A percentile compares a stretch with the other conserved stretches of the same genome.
Evolutionary conservation across 768 basidiomycete species (phyloP).

Genomic region (Mycena crocata): DNA sequence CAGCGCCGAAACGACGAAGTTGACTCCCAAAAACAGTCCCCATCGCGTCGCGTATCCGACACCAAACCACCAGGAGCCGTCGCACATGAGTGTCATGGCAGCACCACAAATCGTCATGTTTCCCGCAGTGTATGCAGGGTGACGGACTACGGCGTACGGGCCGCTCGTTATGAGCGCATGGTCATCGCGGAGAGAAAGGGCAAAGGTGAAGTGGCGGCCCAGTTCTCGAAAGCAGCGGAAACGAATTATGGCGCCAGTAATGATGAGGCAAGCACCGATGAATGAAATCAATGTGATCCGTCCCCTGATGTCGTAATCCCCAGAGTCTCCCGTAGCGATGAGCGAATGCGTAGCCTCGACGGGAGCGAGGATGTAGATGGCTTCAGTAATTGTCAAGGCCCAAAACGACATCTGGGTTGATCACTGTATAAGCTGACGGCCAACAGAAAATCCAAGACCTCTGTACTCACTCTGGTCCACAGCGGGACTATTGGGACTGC

Average conservation of each 20-base stretch:
- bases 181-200: too few relatives aligned
- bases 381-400: background rate
- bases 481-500: background rate
- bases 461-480: background rate
- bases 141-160: too few relatives aligned
- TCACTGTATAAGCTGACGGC: background rate
- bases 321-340: background rate
- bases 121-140: too few relatives aligned
- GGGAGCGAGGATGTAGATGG: background rate
- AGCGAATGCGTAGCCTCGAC: too few relatives aligned
- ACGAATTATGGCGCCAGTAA: background rate
- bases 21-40: too few relatives aligned
- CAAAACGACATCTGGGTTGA: background rate
- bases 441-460: background rate
- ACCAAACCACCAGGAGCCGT: too few relatives aligned
- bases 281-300: background rate
- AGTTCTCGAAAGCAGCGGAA: background rate
- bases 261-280: constrained; percentile 1
- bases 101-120: too few relatives aligned
- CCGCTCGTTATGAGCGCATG: too few relatives aligned
- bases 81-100: too few relatives aligned
- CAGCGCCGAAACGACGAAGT: too few relatives aligned
- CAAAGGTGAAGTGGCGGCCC: too few relatives aligned
- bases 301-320: background rate
- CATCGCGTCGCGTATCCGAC: too few relatives aligned